phyloP scores from a whole-genome alignment of 2,329 filamentous ascomycete genomes.

The Leptographium radiaticola region DNA sequence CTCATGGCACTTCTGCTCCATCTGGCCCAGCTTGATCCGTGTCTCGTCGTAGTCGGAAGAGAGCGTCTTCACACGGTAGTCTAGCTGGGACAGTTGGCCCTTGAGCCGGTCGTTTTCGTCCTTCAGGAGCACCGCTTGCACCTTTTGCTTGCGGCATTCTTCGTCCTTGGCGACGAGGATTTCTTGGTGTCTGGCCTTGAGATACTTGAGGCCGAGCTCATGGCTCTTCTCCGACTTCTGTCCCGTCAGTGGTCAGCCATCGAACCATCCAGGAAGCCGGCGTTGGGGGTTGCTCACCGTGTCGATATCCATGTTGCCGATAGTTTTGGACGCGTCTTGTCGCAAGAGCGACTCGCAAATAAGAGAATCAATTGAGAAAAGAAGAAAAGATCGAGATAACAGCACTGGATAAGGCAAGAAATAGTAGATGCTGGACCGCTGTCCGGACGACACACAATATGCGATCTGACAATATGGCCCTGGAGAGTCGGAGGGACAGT shows the following conservation, averaged over 20 bases:
- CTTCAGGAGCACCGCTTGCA: constrained; percentile 57
- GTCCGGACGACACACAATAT: background rate
- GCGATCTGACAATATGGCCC: background rate
- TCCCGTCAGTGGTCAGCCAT: background rate
- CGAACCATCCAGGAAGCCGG: background rate
- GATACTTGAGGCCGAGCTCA: constrained; percentile 57
- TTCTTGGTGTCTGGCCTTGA: constrained; percentile 48
- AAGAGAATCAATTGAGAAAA: background rate
- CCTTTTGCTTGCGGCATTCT: constrained; percentile 53
- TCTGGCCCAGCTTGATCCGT: constrained; percentile 27
- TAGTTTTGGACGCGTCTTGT: background rate
- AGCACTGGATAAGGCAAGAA: background rate
- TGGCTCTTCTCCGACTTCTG: constrained; percentile 34
- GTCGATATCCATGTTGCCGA: constrained; percentile 21
- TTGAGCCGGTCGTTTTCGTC: constrained; percentile 61
- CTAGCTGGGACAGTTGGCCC: constrained; percentile 45
- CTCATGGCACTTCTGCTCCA: constrained; percentile 26
- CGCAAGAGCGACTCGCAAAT: background rate
- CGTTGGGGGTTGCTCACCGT: constrained; percentile 18
- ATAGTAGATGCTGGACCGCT: background rate
- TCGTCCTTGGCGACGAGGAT: constrained; percentile 64
- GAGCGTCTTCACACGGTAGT: constrained; percentile 42
- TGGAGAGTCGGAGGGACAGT: background rate
- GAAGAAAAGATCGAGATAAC: background rate
- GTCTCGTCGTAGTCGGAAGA: constrained; percentile 25